Evolutionary conservation across 2,329 filamentous ascomycete species (phyloP).

Genomic region (Lomentospora prolificans): DNA sequence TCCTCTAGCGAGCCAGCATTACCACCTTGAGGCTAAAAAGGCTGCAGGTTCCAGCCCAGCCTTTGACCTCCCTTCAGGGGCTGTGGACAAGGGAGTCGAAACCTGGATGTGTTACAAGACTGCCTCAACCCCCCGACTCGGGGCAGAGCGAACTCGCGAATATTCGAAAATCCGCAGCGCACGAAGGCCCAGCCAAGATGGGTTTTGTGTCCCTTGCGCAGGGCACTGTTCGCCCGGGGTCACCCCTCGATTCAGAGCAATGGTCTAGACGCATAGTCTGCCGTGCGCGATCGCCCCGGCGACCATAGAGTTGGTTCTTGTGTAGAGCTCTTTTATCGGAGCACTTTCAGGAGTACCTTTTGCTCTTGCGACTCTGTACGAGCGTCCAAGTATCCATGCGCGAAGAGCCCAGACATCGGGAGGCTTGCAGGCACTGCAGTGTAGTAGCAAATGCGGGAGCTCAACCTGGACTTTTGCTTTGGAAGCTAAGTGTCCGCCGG

Average conservation of each 20-base stretch:
- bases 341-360: background rate
- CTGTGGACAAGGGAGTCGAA: constrained; percentile 23
- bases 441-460: no score
- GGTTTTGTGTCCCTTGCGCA: background rate
- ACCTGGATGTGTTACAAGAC: constrained; percentile 34
- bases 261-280: background rate
- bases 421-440: no score
- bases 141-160: no score
- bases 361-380: no score
- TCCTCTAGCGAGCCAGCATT: background rate
- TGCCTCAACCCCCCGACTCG: constrained; percentile 30
- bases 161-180: no score
- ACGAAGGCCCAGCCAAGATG: background rate
- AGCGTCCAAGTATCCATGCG: no score
- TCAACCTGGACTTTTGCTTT: no score
- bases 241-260: background rate
- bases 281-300: constrained; percentile 6
- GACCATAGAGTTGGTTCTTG: background rate
- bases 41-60: background rate
- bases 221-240: background rate
- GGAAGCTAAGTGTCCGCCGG: no score
- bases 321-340: background rate
- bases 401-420: no score
- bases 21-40: background rate
- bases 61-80: constrained; percentile 6